Base-by-base conservation (phyloP, 305 asterid species). In the Vinca major region DNA sequence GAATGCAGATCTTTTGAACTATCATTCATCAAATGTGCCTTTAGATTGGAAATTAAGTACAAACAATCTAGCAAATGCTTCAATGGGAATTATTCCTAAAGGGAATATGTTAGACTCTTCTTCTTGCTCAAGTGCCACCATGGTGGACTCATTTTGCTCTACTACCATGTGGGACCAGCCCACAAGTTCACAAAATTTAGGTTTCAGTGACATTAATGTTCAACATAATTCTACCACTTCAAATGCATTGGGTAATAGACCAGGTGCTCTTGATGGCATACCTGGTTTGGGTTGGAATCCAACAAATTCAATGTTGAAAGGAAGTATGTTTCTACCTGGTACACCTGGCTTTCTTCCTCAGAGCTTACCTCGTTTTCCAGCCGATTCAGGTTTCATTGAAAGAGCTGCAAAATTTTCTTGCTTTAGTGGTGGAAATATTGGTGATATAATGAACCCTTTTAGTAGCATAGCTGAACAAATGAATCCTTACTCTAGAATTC, bases 351-450 rank as follows among this genome's bases (percentile, higher is more conserved):
- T 82, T 85, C 69, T 82, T 50, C 88, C 92, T 70, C 92, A 80
- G 65, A 83, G 82, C 65, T 74, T 88, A 75, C 85, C 94, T 49
- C 89, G 84, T 56, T 86, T 89, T 74, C 96, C 95, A 0, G 85
- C 92, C 57, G 97, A 94, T 83, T 86, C 86, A 0, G 95, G 81
- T 48, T 93, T 86, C 68, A 93, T 91, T 5, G 96, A 93, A 77
- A 77, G 99, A 75, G 99, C 96, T 4, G 96, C 91, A 1, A 83
- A 91, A 77, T 87, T 83, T 75, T 91, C 99, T 1, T 87, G 95
- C 83, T 91, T 93, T 62, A 77, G 85, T 76, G 90, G 94, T 68
- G 97, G 86, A 70, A 85, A 81, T 79, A 83, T 88, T 3, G 83
- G 75, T 16, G 87, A 86, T 54, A 73, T 83, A 80, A 65, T 82